Percentiles rank a stretch among this genome's conserved stretches.
phyloP scores from a whole-genome alignment of 306 rosid species.

The Amphicarpaea edgeworthii region DNA sequence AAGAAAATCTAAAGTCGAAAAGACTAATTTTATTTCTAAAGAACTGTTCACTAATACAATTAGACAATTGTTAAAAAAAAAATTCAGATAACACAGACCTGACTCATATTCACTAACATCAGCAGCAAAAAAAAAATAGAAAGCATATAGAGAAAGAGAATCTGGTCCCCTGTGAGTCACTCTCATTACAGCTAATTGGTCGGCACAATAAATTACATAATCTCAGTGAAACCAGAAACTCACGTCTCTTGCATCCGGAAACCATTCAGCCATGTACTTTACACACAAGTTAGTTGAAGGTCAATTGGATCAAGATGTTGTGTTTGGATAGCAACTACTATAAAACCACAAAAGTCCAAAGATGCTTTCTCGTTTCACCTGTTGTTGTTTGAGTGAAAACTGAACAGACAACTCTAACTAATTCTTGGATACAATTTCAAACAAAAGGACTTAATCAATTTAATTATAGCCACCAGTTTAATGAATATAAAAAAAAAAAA shows the following conservation, averaged over 20 bases:
- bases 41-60: too few relatives aligned
- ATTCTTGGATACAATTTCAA: slow-evolving; percentile 36
- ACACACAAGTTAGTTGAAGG: slow-evolving; percentile 22
- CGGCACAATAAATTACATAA: slow-evolving; percentile 37
- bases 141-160: slow-evolving; percentile 45
- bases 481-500: too few relatives aligned
- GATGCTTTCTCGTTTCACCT: slow-evolving; percentile 13
- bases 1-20: too few relatives aligned
- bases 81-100: too few relatives aligned
- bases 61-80: too few relatives aligned
- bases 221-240: slow-evolving; percentile 47
- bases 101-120: slow-evolving; percentile 27
- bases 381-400: slow-evolving; percentile 39
- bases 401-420: slow-evolving; percentile 20
- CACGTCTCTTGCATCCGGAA: slow-evolving; percentile 43
- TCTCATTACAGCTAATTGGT: slow-evolving; percentile 49
- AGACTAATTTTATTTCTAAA: too few relatives aligned
- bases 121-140: slow-evolving; percentile 35
- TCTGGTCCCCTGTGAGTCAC: slow-evolving; percentile 52
- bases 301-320: not conserved
- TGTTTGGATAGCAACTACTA: not conserved
- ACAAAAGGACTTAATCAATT: slow-evolving; percentile 12
- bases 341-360: slow-evolving; percentile 30
- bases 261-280: slow-evolving; percentile 40
- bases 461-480: not conserved